Conservation (phyloP, 2,329 filamentous ascomycete genomes). For the Polychaeton citri region DNA sequence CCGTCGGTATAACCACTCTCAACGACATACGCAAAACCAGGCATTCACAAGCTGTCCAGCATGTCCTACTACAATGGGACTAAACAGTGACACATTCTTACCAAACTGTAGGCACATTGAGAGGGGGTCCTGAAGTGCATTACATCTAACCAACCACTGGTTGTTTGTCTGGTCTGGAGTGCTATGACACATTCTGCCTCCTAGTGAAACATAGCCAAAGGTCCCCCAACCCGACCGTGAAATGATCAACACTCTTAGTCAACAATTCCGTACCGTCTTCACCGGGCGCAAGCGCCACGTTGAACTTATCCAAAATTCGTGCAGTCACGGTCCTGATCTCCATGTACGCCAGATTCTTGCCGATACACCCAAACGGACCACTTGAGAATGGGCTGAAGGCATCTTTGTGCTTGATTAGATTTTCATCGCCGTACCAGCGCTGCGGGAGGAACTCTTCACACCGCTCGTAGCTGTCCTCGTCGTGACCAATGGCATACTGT, state of each 20-base stretch:
- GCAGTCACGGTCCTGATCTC: slow-evolving; percentile 24
- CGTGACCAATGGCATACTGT: slow-evolving; percentile 10
- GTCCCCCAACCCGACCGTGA: slow-evolving; percentile 14
- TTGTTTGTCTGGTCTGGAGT: no score
- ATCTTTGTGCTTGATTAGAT: slow-evolving; percentile 20
- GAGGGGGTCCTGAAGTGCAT: no score
- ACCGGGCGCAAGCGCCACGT: slow-evolving; percentile 24
- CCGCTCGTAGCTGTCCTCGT: slow-evolving; percentile 15
- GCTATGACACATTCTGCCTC: no score
- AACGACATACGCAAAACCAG: no score
- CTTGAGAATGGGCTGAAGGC: slow-evolving; percentile 24
- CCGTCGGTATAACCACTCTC: no score
- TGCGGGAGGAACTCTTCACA: slow-evolving; percentile 21
- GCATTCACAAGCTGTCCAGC: no score
- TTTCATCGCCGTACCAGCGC: slow-evolving; percentile 22
- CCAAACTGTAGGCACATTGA: no score
- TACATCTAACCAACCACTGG: no score
- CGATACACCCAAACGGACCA: slow-evolving; percentile 25
- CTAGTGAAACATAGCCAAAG: slow-evolving; percentile 3
- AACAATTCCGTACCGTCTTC: slow-evolving; percentile 22
- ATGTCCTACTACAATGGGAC: no score
- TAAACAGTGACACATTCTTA: no score
- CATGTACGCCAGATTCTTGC: slow-evolving; percentile 23
- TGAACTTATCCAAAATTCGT: slow-evolving; percentile 21
- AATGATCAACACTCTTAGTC: slow-evolving; percentile 23